These are phyloP conservation scores for Colletotrichum abscissum DNA, from an alignment of 2,329 filamentous ascomycete species.

Conservation along the genomic window DNA sequence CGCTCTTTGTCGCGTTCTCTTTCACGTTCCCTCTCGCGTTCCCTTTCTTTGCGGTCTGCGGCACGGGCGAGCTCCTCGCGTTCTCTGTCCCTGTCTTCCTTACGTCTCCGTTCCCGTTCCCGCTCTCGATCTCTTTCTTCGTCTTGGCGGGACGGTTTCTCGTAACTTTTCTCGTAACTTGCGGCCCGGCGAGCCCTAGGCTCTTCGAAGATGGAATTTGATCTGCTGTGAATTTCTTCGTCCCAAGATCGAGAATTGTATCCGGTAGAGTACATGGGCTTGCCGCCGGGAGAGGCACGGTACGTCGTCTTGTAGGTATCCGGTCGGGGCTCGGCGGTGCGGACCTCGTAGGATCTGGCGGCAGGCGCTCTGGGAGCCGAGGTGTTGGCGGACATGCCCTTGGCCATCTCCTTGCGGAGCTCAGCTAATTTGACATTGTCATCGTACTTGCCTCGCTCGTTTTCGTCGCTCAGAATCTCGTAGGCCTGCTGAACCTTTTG, in stretches of 20 bases:
- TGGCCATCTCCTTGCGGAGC: conserved; percentile 65
- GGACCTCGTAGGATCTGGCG: conserved; percentile 56
- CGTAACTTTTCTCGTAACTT: conserved; percentile 62
- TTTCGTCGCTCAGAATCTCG: conserved; percentile 86
- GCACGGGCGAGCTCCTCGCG: conserved; percentile 17
- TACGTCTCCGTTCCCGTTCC: conserved; percentile 43
- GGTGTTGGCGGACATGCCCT: conserved; percentile 53
- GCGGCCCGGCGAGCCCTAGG: conserved; percentile 56
- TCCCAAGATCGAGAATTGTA: conserved; percentile 58
- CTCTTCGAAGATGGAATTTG: conserved; percentile 56
- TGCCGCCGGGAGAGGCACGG: conserved; percentile 45
- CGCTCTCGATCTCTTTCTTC: conserved; percentile 50
- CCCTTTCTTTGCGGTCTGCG: conserved; percentile 7
- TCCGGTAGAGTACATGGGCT: conserved; percentile 46
- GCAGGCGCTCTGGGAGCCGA: conserved; percentile 56
- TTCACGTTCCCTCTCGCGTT: conserved; percentile 32
- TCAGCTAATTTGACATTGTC: conserved; percentile 76
- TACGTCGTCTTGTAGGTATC: conserved; percentile 51
- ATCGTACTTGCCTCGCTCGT: conserved; percentile 80
- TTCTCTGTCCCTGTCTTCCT: conserved; percentile 38
- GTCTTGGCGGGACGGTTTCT: conserved; percentile 57
- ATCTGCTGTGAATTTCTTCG: conserved; percentile 52
- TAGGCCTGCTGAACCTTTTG: conserved; percentile 94
- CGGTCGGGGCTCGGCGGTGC: conserved; percentile 61
- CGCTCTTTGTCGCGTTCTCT: conserved; percentile 33